Conservation (phyloP, 257 asterid species). For the Ocimum tenuiflorum region DNA sequence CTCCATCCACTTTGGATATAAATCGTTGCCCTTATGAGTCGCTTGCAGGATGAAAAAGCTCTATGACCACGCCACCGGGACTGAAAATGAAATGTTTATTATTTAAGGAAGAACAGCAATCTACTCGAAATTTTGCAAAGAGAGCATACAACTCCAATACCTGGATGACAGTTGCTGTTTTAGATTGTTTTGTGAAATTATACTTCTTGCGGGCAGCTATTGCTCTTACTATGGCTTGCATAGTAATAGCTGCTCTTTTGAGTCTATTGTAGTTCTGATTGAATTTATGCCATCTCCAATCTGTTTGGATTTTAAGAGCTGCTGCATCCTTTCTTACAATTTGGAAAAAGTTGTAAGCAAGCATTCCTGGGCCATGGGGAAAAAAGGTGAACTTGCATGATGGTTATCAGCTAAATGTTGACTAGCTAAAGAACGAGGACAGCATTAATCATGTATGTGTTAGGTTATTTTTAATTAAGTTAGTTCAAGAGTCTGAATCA, state of each 20-base stretch:
- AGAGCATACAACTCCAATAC: slow-evolving; percentile 33
- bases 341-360: slow-evolving; percentile 48
- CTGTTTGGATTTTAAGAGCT: slow-evolving; percentile 68
- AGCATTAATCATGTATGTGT: not conserved
- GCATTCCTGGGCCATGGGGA: slow-evolving; percentile 38
- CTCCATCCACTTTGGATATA: slow-evolving; percentile 86
- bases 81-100: slow-evolving; percentile 36
- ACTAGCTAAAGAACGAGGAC: not conserved
- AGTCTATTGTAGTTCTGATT: slow-evolving; percentile 45
- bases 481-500: not conserved
- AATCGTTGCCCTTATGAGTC: slow-evolving; percentile 51
- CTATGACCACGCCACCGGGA: slow-evolving; percentile 76
- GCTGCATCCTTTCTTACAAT: slow-evolving; percentile 59
- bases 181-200: slow-evolving; percentile 40
- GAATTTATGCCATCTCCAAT: slow-evolving; percentile 59
- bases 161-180: slow-evolving; percentile 64
- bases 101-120: slow-evolving; percentile 23
- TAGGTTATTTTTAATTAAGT: not conserved
- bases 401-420: not conserved
- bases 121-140: slow-evolving; percentile 10
- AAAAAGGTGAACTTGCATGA: slow-evolving; percentile 5
- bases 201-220: slow-evolving; percentile 51
- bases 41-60: slow-evolving; percentile 51
- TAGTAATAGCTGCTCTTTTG: slow-evolving; percentile 35
- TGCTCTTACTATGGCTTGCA: slow-evolving; percentile 66